A percentile compares a stretch with the other conserved stretches of the same genome.
Conservation (phyloP, 176 grass and related monocot genomes). For the Avena eriantha region DNA sequence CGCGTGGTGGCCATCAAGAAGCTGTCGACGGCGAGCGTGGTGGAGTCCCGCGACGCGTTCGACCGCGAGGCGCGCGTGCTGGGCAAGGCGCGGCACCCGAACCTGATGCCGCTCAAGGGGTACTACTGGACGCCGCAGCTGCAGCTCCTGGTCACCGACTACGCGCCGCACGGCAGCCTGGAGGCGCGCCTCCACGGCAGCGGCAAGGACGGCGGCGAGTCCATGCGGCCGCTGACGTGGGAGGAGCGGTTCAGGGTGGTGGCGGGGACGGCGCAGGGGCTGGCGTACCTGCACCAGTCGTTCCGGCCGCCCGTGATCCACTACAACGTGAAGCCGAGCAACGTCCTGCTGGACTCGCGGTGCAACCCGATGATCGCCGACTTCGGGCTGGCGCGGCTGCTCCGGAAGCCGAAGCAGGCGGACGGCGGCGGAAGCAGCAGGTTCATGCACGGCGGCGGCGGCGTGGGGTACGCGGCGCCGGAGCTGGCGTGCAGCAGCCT, state of each 20-base stretch:
- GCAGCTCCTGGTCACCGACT: conserved; percentile 84
- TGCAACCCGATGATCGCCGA: conserved; percentile 74
- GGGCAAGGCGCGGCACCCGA: conserved; percentile 82
- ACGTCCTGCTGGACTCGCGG: conserved; percentile 81
- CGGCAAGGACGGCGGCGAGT: not conserved
- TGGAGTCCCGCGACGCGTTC: conserved; percentile 79
- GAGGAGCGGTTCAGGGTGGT: conserved; percentile 72
- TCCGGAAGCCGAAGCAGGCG: conserved; percentile 41
- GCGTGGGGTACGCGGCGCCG: conserved; percentile 77
- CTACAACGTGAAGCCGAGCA: conserved; percentile 95
- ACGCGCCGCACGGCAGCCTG: conserved; percentile 77
- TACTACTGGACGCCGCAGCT: conserved; percentile 97
- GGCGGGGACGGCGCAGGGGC: conserved; percentile 64
- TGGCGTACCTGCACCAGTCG: conserved; percentile 83
- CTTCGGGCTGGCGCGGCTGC: conserved; percentile 82
- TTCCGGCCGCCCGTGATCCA: conserved; percentile 93
- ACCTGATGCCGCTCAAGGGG: conserved; percentile 77
- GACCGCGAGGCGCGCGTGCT: conserved; percentile 83
- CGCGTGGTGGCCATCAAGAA: conserved; percentile 73
- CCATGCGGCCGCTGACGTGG: conserved; percentile 58
- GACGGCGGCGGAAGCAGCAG: conserved; percentile 52
- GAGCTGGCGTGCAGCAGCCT: conserved; percentile 94
- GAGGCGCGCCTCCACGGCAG: conserved; percentile 69
- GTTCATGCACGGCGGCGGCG: conserved; percentile 61
- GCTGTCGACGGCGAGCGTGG: conserved; percentile 54